phyloP scores from a whole-genome alignment of 1,284 basidiomycete genomes.

The Meira miltonrushii region DNA sequence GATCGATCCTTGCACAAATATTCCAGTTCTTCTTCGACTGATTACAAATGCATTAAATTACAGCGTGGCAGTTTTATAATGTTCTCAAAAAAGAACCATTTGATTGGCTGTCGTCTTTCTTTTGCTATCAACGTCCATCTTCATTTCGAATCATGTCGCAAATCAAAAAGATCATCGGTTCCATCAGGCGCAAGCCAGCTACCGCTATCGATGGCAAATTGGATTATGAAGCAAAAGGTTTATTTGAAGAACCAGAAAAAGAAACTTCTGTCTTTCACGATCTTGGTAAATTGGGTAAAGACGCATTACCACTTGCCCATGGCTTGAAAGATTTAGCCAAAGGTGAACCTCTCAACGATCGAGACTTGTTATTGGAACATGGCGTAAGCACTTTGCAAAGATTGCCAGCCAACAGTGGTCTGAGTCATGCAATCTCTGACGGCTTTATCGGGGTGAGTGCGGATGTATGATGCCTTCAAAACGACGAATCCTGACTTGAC shows the following conservation, averaged over 20 bases:
- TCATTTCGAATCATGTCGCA: not conserved
- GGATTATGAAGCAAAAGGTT: conserved; percentile 16
- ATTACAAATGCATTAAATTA: too few species aligned
- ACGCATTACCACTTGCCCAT: conserved; percentile 16
- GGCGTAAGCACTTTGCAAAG: conserved; percentile 29
- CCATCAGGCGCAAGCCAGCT: conserved; percentile 19
- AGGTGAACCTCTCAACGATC: conserved; percentile 11
- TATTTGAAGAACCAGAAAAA: conserved; percentile 7
- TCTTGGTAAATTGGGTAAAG: conserved; percentile 17
- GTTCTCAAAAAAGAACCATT: too few species aligned
- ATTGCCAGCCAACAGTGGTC: conserved; percentile 26
- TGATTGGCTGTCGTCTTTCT: too few species aligned
- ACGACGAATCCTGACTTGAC: conserved; percentile 58
- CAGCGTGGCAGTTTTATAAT: too few species aligned
- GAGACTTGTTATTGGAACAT: conserved; percentile 28
- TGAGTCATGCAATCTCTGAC: conserved; percentile 8
- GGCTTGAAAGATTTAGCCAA: conserved; percentile 14
- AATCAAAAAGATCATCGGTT: conserved; percentile 16
- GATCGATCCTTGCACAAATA: too few species aligned
- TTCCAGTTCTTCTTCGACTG: too few species aligned
- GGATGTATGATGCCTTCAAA: not conserved
- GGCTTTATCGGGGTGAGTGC: conserved; percentile 21
- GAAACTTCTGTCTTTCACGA: conserved; percentile 18
- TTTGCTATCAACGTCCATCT: too few species aligned
- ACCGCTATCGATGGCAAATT: conserved; percentile 16